Conservation (phyloP, 2,329 filamentous ascomycete species). For the Colletotrichum trifolii region DNA sequence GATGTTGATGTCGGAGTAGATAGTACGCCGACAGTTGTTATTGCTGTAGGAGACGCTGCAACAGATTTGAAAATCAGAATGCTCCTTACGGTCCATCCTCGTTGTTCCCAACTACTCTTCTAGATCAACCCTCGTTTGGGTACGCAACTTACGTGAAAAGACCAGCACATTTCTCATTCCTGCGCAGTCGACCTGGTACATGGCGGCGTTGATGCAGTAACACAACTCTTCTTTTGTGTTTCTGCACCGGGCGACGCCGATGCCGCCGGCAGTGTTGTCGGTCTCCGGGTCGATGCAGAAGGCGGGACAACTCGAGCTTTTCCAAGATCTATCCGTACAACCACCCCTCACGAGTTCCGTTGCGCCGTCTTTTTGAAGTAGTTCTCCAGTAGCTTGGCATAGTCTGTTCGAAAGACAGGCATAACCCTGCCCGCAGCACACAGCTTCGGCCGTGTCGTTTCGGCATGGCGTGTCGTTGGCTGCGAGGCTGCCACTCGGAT, state of each 20-base stretch:
- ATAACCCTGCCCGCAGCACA: conserved; percentile 50
- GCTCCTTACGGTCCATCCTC: too few species aligned
- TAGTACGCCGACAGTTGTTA: conserved; percentile 18
- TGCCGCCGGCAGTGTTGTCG: conserved; percentile 39
- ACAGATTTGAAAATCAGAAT: neutral
- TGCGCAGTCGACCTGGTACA: conserved; percentile 12
- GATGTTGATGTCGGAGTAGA: neutral
- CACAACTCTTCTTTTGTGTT: conserved; percentile 35
- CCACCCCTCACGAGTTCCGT: conserved; percentile 45
- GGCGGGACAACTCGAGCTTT: conserved; percentile 44
- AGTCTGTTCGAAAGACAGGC: conserved; percentile 49
- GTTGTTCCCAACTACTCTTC: neutral
- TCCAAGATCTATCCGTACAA: conserved; percentile 48
- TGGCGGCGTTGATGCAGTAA: conserved; percentile 40
- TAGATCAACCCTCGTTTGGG: too few species aligned
- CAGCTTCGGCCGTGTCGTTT: conserved; percentile 41
- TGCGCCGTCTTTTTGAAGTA: conserved; percentile 39
- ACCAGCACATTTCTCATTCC: conserved; percentile 33
- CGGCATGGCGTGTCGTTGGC: conserved; percentile 46
- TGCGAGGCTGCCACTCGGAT: conserved; percentile 44
- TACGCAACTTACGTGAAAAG: conserved; percentile 33
- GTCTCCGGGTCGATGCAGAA: conserved; percentile 45
- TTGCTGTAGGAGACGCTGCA: conserved; percentile 1
- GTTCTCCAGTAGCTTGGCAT: conserved; percentile 44
- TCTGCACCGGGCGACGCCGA: conserved; percentile 39